Conservation (phyloP, 2,329 filamentous ascomycete species). For the Graphilbum fragrans region DNA sequence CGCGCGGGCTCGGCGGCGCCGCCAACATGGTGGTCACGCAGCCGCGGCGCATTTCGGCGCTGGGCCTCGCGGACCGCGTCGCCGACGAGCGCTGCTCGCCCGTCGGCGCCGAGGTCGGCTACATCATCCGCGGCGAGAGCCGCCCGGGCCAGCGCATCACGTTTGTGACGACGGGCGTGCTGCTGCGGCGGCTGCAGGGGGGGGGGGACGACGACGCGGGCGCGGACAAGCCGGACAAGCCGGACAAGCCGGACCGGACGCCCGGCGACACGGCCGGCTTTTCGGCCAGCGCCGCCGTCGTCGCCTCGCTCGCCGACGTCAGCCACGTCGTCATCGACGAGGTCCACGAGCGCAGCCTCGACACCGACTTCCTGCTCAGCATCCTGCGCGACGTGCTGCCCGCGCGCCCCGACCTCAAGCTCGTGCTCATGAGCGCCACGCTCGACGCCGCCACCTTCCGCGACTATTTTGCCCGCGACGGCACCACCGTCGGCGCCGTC, state of each 20-base stretch:
- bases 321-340: constrained; percentile 95
- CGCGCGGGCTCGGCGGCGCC: constrained; percentile 57
- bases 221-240: not conserved
- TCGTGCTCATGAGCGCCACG: constrained; percentile 94
- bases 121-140: constrained; percentile 82
- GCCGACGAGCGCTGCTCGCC: constrained; percentile 65
- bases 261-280: not conserved
- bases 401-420: constrained; percentile 64
- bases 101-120: constrained; percentile 83
- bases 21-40: constrained; percentile 95
- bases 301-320: constrained; percentile 73
- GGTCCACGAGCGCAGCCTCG: constrained; percentile 87
- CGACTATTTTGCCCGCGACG: constrained; percentile 64
- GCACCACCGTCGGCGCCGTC: constrained; percentile 60
- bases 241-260: not conserved
- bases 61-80: constrained; percentile 88
- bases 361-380: constrained; percentile 87
- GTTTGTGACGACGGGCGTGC: constrained; percentile 90
- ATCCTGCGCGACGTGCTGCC: constrained; percentile 73
- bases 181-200: constrained; percentile 82
- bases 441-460: constrained; percentile 80
- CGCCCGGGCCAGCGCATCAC: constrained; percentile 70
- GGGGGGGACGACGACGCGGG: constrained; percentile 72
- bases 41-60: constrained; percentile 83
- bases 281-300: constrained; percentile 28